Evolutionary conservation across 495 filamentous ascomycete genomes (phyloP).

Genomic region (Collariella sp.): DNA sequence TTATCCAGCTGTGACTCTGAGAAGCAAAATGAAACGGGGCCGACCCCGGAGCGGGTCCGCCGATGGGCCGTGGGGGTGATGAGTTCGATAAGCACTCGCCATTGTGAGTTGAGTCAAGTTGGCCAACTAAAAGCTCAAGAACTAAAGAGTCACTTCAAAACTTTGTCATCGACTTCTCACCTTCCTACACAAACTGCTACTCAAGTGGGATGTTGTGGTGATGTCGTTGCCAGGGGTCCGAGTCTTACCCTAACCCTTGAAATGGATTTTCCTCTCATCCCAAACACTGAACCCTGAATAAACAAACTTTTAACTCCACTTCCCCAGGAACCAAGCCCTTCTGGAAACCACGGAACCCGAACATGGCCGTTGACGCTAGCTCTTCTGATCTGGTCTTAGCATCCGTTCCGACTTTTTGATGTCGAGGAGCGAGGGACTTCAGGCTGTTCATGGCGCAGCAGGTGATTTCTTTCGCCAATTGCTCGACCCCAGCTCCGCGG

Average conservation of each 20-base stretch:
- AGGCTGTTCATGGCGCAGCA: too few species aligned
- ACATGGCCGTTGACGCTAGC: not conserved
- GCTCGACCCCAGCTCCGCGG: not conserved
- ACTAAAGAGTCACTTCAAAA: too few species aligned
- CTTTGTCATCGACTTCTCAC: too few species aligned
- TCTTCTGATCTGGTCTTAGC: not conserved
- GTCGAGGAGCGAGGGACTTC: not conserved
- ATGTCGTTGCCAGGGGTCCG: too few species aligned
- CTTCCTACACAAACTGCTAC: too few species aligned
- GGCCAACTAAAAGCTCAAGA: too few species aligned
- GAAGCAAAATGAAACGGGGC: constrained; percentile 1
- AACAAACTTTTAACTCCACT: not conserved
- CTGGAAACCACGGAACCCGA: constrained; percentile 1
- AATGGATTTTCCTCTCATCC: not conserved
- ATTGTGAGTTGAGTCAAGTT: too few species aligned
- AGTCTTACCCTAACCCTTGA: not conserved
- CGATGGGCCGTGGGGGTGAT: too few species aligned
- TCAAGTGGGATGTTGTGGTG: too few species aligned
- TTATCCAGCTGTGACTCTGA: constrained; percentile 2
- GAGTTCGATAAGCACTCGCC: too few species aligned
- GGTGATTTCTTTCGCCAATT: not conserved
- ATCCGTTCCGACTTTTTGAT: not conserved
- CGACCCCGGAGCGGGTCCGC: constrained; percentile 26
- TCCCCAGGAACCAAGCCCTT: constrained; percentile 1
- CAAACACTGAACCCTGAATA: not conserved